Percentiles rank a stretch among this genome's conserved stretches.
These are phyloP conservation scores for Lasiosphaeris hirsuta DNA, from an alignment of 495 filamentous ascomycete species.

Conservation along the genomic window DNA sequence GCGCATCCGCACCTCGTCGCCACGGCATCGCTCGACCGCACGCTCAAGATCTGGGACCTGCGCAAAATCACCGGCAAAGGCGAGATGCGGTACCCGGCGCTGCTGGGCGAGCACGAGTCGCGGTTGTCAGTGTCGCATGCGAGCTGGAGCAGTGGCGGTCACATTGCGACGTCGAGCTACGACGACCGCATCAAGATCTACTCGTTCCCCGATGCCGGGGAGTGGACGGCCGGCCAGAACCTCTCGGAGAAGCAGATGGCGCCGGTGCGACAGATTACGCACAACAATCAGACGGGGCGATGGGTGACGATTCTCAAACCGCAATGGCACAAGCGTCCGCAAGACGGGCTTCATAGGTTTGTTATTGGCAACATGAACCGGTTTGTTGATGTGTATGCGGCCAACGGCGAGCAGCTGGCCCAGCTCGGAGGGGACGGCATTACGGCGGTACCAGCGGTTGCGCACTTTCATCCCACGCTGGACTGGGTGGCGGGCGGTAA, in stretches of 20 bases:
- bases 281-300: constrained; percentile 93
- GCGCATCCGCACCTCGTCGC: constrained; percentile 75
- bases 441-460: constrained; percentile 89
- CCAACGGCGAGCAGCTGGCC: constrained; percentile 79
- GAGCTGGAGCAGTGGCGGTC: constrained; percentile 75
- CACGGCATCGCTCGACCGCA: constrained; percentile 87
- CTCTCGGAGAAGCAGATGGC: constrained; percentile 60
- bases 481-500: constrained; percentile 94
- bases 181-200: constrained; percentile 95
- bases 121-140: constrained; percentile 87
- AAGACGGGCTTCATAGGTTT: constrained; percentile 75
- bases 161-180: constrained; percentile 87
- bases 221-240: constrained; percentile 61
- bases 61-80: constrained; percentile 66
- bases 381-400: constrained; percentile 85
- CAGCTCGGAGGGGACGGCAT: constrained; percentile 87
- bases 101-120: constrained; percentile 78
- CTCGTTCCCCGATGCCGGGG: constrained; percentile 61
- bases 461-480: constrained; percentile 79
- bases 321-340: constrained; percentile 82
- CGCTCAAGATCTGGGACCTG: constrained; percentile 87
- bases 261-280: constrained; percentile 65
- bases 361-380: constrained; percentile 97
- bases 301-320: constrained; percentile 78
- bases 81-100: constrained; percentile 50